A percentile compares a stretch with the other conserved stretches of the same genome.
These are phyloP conservation scores for Paracorniculantispora psalliotae DNA, from an alignment of 2,329 filamentous ascomycete genomes.

Conservation along the genomic window DNA sequence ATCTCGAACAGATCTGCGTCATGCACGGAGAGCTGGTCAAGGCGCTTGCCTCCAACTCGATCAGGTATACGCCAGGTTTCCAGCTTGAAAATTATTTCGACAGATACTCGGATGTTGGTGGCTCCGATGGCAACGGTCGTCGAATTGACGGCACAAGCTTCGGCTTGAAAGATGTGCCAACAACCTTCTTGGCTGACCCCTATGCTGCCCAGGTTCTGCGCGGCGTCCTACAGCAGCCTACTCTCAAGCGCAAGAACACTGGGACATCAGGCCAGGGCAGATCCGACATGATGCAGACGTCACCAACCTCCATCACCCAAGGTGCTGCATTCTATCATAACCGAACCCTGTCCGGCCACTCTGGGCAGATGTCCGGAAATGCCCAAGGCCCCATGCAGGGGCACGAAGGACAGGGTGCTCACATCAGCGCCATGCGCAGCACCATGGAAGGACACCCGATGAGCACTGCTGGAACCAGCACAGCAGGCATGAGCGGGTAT, in stretches of 20 bases:
- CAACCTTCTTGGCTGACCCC: constrained; percentile 56
- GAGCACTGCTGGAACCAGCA: not conserved
- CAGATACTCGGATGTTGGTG: constrained; percentile 59
- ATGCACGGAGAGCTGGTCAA: constrained; percentile 80
- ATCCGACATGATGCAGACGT: constrained; percentile 32
- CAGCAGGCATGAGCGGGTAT: constrained; percentile 30
- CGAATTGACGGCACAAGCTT: constrained; percentile 71
- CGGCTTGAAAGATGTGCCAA: constrained; percentile 60
- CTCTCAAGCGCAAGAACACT: constrained; percentile 47
- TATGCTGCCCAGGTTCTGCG: constrained; percentile 47
- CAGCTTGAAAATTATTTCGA: constrained; percentile 87
- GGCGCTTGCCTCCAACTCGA: constrained; percentile 57
- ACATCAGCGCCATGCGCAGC: constrained; percentile 4
- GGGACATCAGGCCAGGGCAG: constrained; percentile 33
- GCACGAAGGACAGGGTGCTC: not conserved
- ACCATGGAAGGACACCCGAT: constrained; percentile 7
- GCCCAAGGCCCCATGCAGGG: not conserved
- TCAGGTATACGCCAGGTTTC: constrained; percentile 73
- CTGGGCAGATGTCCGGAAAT: not conserved
- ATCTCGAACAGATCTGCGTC: constrained; percentile 69
- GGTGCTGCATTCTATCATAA: constrained; percentile 18
- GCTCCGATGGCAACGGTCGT: constrained; percentile 53
- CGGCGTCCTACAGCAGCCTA: constrained; percentile 34
- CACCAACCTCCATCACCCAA: constrained; percentile 23
- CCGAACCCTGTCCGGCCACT: not conserved